phyloP scores from a whole-genome alignment of 1,139 yeast genomes.

The Taphrina betulina region DNA sequence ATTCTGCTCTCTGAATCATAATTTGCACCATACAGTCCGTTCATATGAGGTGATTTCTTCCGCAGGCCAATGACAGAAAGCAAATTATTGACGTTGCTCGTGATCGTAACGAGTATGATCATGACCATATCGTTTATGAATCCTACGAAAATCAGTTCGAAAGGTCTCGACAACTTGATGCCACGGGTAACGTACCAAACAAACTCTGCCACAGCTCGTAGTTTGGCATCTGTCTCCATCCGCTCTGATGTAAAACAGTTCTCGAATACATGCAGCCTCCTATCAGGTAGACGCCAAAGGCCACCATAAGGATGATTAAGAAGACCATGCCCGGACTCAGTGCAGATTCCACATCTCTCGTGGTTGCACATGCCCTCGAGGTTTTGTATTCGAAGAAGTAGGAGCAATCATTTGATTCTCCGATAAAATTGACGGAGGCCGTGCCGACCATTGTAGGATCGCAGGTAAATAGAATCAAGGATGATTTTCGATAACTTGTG shows the following conservation, averaged over 20 bases:
- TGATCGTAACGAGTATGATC: not conserved
- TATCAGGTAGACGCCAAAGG: slow-evolving; percentile 31
- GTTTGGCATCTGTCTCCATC: slow-evolving; percentile 34
- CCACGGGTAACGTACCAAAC: not conserved
- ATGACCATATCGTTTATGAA: slow-evolving; percentile 9
- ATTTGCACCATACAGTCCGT: slow-evolving; percentile 1
- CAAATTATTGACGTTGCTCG: not conserved
- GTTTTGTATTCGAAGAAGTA: slow-evolving; percentile 84
- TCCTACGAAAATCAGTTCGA: no score
- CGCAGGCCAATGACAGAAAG: slow-evolving; percentile 4
- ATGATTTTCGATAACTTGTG: slow-evolving; percentile 55
- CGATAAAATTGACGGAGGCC: slow-evolving; percentile 69
- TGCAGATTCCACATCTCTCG: slow-evolving; percentile 24
- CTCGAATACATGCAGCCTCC: slow-evolving; percentile 34
- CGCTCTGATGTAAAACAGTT: slow-evolving; percentile 28
- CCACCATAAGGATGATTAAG: slow-evolving; percentile 20
- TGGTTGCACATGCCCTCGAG: slow-evolving; percentile 74
- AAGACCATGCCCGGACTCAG: slow-evolving; percentile 30
- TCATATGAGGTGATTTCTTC: not conserved
- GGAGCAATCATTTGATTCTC: slow-evolving; percentile 71
- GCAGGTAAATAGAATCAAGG: slow-evolving; percentile 72
- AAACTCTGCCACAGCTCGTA: slow-evolving; percentile 32
- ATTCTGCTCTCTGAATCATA: slow-evolving; percentile 19
- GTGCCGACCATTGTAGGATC: slow-evolving; percentile 62
- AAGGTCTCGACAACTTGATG: not conserved